Evolutionary conservation across 2,329 filamentous ascomycete species (phyloP), one percentile per base, ranked within the genome.

Genomic region (Thyridium curvatum): DNA sequence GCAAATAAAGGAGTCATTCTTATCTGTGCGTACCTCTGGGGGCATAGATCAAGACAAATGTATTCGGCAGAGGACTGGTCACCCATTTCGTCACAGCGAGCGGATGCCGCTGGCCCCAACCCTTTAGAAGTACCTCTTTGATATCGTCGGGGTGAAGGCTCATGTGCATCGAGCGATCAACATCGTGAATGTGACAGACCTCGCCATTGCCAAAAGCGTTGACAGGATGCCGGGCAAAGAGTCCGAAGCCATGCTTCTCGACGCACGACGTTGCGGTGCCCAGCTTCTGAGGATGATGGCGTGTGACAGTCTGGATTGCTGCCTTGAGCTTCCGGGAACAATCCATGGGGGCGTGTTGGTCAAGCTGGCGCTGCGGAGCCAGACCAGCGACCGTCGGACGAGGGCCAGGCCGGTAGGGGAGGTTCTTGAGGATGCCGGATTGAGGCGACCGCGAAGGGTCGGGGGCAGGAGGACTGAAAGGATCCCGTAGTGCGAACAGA

Each of bases 31-130:
- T 49, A 66, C 73, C 63, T 52, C 84, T 66, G 3, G 88, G 87
- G 14, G 87, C 85, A 62, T 94, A 94, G 4, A 94, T 69, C 78
- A 94, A 81, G 41, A 87, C 68, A 58, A 94, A 94, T 32, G 84
- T 82, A 4, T 71, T 64, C 0, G 86, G 85, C 40, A 93, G 79
- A 37, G 84, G 84, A 53, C 78, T 72, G 44, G 70, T 68, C 46
- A 82, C 72, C 68, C 77, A 80, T 32, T 78, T 77, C 39, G 78
- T 81, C 51, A 77, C 75, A 8, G 85, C 81, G 39, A 89, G 61
- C 2, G 76, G 79, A 47, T 82, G 79, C 26, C 77, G 64, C 63
- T 94, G 80, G 1, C 84, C 89, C 87, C 88, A 94, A 2, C 86
- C 85, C 45, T 78, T 79, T 48, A 81, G 73, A 17, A 94, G 63